These are phyloP conservation scores for Teratosphaeria gauchensis DNA, from an alignment of 2,329 filamentous ascomycete species.

Conservation along the genomic window DNA sequence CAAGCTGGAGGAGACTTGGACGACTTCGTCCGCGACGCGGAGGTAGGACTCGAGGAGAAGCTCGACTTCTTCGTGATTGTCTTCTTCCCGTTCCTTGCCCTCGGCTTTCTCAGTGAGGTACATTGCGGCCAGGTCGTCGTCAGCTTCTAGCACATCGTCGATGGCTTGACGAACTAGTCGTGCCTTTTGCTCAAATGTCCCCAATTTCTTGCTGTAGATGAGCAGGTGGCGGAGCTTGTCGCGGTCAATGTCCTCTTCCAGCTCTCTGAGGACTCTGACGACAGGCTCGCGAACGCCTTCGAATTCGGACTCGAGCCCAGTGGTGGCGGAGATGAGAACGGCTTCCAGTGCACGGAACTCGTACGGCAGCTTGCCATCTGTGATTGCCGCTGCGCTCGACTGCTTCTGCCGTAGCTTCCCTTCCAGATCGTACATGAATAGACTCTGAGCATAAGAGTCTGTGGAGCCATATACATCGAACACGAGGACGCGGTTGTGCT, in stretches of 20 bases:
- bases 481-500: conserved; percentile 84
- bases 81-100: conserved; percentile 61
- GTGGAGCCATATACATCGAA: conserved; percentile 95
- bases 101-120: conserved; percentile 83
- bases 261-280: conserved; percentile 73
- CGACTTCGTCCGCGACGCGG: conserved; percentile 95
- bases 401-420: conserved; percentile 81
- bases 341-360: conserved; percentile 95
- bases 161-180: conserved; percentile 89
- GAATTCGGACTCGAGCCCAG: conserved; percentile 86
- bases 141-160: conserved; percentile 87
- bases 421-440: conserved; percentile 96
- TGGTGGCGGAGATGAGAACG: conserved; percentile 86
- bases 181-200: conserved; percentile 95
- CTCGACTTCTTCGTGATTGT: conserved; percentile 93
- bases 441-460: conserved; percentile 87
- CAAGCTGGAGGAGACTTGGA: conserved; percentile 85
- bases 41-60: conserved; percentile 96
- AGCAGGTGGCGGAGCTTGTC: conserved; percentile 86
- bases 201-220: conserved; percentile 89
- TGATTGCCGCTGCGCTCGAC: conserved; percentile 36
- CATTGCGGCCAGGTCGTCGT: conserved; percentile 91
- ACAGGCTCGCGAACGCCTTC: conserved; percentile 89
- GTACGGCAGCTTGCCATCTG: conserved; percentile 62
- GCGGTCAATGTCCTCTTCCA: conserved; percentile 93